Base-by-base conservation (phyloP, 148 eudicot genomes). In the Silene latifolia region DNA sequence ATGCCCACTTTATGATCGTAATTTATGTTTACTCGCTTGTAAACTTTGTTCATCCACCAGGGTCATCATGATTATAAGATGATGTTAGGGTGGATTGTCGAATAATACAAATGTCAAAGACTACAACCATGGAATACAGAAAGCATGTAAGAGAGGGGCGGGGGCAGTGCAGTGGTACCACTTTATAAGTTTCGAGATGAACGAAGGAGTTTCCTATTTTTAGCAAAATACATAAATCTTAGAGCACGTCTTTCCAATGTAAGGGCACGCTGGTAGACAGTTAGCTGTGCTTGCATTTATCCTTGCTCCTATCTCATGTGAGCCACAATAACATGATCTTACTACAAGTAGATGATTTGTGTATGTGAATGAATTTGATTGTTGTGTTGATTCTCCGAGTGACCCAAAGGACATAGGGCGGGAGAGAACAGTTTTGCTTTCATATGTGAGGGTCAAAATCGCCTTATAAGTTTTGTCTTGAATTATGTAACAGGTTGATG, bases 401-500 rank as follows among this genome's bases (percentile, higher is more conserved):
- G 27, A 56, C 8, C 42, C 32, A 19, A 62, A 67, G 44, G 42
- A 72, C 71, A 54, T 56, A 53, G 39, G 32, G n/a, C 51, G 39
- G 51, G 44, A 46, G 20, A 62, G 17, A 20, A 66, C 58, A 47
- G n/a, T 46, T 68, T 13, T 48, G 23, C 58, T 69, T 47, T 25
- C 15, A 51, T 4, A 21, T 20, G 39, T 19, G 54, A 56, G 64
- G 15, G 23, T 39, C 56, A 39, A 67, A 58, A 6, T 71, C 62
- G 27, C 27, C 67, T 17, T 54, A 10, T 67, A 18, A 53, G 32
- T 65, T 65, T 61, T 59, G 77, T 58, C 39, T 59, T 72, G 73
- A 59, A 67, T 71, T 15, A 32, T 77, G 59, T 64, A 70, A 83
- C 77, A 93, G 98, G 98, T 94, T 58, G 98, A 94, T 82, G 73